Evolutionary conservation across 192 early-diverging fungal species (phyloP).

Genomic region (Rhizophagus clarus): DNA sequence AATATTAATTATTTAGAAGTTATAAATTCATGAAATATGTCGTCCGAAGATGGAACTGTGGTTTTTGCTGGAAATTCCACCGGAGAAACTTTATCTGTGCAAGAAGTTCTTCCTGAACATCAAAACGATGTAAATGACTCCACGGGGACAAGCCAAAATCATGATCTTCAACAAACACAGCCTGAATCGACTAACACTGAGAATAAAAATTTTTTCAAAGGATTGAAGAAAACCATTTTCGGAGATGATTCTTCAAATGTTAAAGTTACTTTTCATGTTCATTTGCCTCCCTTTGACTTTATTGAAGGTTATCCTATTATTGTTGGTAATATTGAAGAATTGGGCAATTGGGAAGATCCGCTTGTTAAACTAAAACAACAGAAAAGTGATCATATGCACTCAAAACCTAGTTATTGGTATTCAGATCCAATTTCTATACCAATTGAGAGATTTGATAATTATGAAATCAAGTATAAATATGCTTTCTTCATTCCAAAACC

Average conservation of each 20-base stretch:
- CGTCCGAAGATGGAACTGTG: too few species aligned
- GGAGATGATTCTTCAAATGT: background rate
- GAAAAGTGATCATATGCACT: background rate
- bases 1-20: too few species aligned
- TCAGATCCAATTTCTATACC: background rate
- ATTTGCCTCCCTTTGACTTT: background rate
- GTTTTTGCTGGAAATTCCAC: too few species aligned
- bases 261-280: conserved; percentile 7
- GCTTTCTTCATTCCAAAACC: background rate
- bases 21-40: background rate
- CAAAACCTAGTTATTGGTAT: background rate
- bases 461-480: background rate
- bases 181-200: background rate
- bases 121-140: too few species aligned
- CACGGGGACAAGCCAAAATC: too few species aligned
- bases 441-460: background rate
- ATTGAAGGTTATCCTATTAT: background rate
- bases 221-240: background rate
- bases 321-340: conserved; percentile 1
- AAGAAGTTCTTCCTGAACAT: too few species aligned
- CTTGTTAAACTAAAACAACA: background rate
- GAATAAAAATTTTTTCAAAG: background rate
- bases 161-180: background rate
- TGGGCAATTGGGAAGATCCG: conserved; percentile 4
- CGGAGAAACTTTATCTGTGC: too few species aligned